Evolutionary conservation across 495 filamentous ascomycete genomes (phyloP), one percentile per base, ranked within the genome.

Genomic region (Penicillium alfredii): DNA sequence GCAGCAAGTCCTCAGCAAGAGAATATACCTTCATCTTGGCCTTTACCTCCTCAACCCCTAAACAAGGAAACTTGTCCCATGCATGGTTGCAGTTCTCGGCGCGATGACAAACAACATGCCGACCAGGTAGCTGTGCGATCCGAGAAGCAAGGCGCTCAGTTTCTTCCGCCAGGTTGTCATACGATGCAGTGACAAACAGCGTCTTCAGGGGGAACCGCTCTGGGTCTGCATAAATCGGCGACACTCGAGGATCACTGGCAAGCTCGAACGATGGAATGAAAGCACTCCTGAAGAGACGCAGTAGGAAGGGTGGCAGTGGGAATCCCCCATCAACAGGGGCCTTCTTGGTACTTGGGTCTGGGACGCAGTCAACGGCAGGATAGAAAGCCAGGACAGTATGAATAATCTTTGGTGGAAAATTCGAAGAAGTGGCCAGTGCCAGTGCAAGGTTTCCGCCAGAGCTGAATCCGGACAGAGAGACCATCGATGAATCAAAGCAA

Each of bases 381-480:
- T 24, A 24, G 22, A 24, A 24, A 24, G 22, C 22, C 8, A 24
- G 22, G n/a, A 24, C 22, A 8, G 22, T 8, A n/a, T n/a, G 22
- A 24, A 24, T 8, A 24, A n/a, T 24, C 8, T 24, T n/a, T 24
- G 8, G 22, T 8, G 22, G 22, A 7, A 24, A n/a, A 1, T 8
- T 7, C 2, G n/a, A 7, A 24, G 8, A 2, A 24, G 22, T n/a
- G n/a, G 22, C 22, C n/a, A n/a, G n/a, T 8, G n/a, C 22, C 8
- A 24, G 22, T 2, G 22, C 22, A 24, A 24, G 22, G n/a, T 24
- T 24, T n/a, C 22, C 22, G 8, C 22, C 22, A 24, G 22, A 7
- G 2, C 38, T 44, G 27, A 58, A 58, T 15, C 51, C 54, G 14
- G 52, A 55, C 9, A 52, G 16, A 37, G 51, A 47, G 17, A 55